Conservation (phyloP, 345 rosid genomes). For the Sisymbrium irio region DNA sequence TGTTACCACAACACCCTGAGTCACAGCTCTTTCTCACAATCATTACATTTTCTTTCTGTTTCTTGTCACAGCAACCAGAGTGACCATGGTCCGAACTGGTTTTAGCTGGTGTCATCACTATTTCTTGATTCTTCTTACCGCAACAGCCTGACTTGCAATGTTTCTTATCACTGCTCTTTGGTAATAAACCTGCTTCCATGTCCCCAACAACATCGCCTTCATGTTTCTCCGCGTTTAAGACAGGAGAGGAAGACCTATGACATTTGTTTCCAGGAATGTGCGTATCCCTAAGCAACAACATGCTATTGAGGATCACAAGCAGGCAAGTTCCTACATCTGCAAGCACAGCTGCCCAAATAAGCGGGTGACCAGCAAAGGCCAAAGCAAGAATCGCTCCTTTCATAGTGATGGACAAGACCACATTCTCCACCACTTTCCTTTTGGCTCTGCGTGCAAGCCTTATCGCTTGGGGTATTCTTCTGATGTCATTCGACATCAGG, state of each 20-base stretch:
- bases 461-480: constrained; percentile 69
- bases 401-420: constrained; percentile 53
- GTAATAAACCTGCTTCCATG: constrained; percentile 29
- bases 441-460: constrained; percentile 53
- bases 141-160: constrained; percentile 35
- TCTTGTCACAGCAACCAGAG: constrained; percentile 34
- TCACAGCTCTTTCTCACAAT: constrained; percentile 12
- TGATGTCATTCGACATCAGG: constrained; percentile 80
- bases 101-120: constrained; percentile 4
- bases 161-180: constrained; percentile 6
- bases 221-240: neutral
- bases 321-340: constrained; percentile 88
- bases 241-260: constrained; percentile 12
- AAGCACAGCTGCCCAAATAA: constrained; percentile 89
- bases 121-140: constrained; percentile 23
- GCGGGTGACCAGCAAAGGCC: constrained; percentile 81
- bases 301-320: constrained; percentile 78
- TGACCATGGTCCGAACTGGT: constrained; percentile 12
- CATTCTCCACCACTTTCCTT: constrained; percentile 70
- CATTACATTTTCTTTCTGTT: constrained; percentile 18
- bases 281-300: constrained; percentile 52
- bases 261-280: constrained; percentile 12
- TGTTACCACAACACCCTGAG: constrained; percentile 27
- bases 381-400: constrained; percentile 63
- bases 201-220: constrained; percentile 20